Percentiles rank a stretch among this genome's conserved stretches.
Evolutionary conservation across 495 filamentous ascomycete species (phyloP).

Genomic region (Tuber indicum): DNA sequence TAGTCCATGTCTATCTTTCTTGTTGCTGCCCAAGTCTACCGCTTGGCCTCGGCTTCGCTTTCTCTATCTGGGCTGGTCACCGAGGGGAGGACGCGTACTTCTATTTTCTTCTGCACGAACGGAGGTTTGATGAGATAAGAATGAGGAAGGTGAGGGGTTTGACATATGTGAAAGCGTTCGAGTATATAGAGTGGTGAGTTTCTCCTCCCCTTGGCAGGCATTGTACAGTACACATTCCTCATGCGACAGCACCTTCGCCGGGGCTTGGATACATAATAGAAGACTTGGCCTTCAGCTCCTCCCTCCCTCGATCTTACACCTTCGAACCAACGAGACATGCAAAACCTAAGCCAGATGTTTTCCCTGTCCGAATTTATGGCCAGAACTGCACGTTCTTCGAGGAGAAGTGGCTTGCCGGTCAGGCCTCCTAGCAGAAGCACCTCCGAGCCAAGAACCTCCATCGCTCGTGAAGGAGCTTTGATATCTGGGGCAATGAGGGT

Average conservation of each 20-base stretch:
- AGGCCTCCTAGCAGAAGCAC: background rate
- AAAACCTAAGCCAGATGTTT: conserved; percentile 1
- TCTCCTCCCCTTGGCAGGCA: background rate
- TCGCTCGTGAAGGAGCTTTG: background rate
- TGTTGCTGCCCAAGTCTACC: background rate
- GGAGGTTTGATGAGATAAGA: conserved; percentile 4
- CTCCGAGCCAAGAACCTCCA: background rate
- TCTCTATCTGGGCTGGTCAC: background rate
- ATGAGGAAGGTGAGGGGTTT: background rate
- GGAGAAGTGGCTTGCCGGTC: background rate
- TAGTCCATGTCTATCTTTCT: background rate
- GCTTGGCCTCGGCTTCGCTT: background rate
- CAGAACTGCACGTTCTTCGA: background rate
- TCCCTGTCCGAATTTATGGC: background rate
- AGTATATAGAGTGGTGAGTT: background rate
- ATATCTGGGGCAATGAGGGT: background rate
- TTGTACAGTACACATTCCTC: background rate
- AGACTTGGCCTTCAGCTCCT: background rate
- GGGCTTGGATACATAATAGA: background rate
- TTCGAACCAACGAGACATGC: background rate
- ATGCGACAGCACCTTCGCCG: background rate
- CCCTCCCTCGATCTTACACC: background rate
- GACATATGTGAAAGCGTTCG: background rate
- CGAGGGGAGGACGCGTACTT: background rate
- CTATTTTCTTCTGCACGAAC: conserved; percentile 3